phyloP scores from a whole-genome alignment of 148 eudicot species.

The Chenopodium berlandieri region DNA sequence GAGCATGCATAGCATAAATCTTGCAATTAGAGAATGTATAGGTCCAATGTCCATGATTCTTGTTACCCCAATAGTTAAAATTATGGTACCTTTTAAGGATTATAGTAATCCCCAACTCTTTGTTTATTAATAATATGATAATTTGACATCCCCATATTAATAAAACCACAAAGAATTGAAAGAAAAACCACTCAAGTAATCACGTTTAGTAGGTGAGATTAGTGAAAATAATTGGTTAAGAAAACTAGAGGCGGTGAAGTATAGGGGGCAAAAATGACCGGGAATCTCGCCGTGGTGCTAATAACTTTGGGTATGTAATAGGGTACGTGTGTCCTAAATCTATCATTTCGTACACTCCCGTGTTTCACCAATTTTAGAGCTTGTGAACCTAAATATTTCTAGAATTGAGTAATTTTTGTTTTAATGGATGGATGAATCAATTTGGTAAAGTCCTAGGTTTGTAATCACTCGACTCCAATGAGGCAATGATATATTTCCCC shows the following conservation, averaged over 20 bases:
- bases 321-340: not conserved
- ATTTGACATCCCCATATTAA: too few species aligned
- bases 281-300: conserved; percentile 45
- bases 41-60: not conserved
- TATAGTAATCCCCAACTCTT: too few species aligned
- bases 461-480: too few species aligned
- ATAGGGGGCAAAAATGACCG: conserved; percentile 19
- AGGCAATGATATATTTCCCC: too few species aligned
- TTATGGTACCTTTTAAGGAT: not conserved
- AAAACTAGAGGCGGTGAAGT: conserved; percentile 24
- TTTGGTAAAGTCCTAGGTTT: too few species aligned
- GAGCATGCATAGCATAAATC: not conserved
- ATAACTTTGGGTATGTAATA: not conserved
- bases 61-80: not conserved
- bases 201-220: not conserved
- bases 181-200: not conserved
- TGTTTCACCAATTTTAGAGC: not conserved
- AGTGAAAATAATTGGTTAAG: not conserved
- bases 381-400: not conserved
- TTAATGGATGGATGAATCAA: not conserved
- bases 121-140: too few species aligned
- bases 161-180: too few species aligned
- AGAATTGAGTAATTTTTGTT: not conserved
- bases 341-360: not conserved
- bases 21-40: not conserved